Evolutionary conservation across 2,329 filamentous ascomycete species (phyloP).

Genomic region (Xylaria sp.): DNA sequence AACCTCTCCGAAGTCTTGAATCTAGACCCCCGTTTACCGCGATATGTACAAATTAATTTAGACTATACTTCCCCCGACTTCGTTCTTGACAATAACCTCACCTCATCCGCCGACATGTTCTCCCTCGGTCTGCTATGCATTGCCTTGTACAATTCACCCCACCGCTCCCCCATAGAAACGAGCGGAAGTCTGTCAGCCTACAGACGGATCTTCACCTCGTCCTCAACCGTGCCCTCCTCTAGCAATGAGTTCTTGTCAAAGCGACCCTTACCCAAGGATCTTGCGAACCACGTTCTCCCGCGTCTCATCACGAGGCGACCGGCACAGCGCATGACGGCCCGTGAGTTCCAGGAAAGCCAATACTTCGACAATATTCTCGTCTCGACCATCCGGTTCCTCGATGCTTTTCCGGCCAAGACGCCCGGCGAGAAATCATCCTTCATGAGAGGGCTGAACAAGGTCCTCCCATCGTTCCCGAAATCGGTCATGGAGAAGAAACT

Average conservation of each 20-base stretch:
- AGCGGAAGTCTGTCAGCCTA: slow-evolving; percentile 85
- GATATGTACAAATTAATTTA: slow-evolving; percentile 85
- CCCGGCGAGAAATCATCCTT: slow-evolving; percentile 91
- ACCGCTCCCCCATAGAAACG: slow-evolving; percentile 84
- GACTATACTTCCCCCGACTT: slow-evolving; percentile 97
- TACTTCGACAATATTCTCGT: slow-evolving; percentile 98
- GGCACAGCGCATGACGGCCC: slow-evolving; percentile 85
- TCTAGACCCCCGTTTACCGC: slow-evolving; percentile 84
- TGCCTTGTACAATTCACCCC: slow-evolving; percentile 93
- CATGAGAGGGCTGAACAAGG: slow-evolving; percentile 85
- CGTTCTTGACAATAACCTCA: slow-evolving; percentile 88
- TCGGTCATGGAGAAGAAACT: slow-evolving; percentile 96
- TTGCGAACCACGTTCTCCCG: slow-evolving; percentile 80
- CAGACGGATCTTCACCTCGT: slow-evolving; percentile 82
- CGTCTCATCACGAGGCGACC: slow-evolving; percentile 87
- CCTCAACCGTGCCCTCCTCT: slow-evolving; percentile 80
- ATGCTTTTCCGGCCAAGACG: slow-evolving; percentile 91
- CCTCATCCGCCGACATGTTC: slow-evolving; percentile 89
- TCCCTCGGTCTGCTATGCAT: slow-evolving; percentile 89
- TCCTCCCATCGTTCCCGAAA: slow-evolving; percentile 90
- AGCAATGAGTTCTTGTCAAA: slow-evolving; percentile 88
- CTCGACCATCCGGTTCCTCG: slow-evolving; percentile 94
- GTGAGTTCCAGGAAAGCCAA: slow-evolving; percentile 92
- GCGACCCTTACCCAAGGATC: slow-evolving; percentile 80
- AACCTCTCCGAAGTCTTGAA: slow-evolving; percentile 86